Conservation (phyloP, 495 filamentous ascomycete species). For the Aspergillus indologenus region DNA sequence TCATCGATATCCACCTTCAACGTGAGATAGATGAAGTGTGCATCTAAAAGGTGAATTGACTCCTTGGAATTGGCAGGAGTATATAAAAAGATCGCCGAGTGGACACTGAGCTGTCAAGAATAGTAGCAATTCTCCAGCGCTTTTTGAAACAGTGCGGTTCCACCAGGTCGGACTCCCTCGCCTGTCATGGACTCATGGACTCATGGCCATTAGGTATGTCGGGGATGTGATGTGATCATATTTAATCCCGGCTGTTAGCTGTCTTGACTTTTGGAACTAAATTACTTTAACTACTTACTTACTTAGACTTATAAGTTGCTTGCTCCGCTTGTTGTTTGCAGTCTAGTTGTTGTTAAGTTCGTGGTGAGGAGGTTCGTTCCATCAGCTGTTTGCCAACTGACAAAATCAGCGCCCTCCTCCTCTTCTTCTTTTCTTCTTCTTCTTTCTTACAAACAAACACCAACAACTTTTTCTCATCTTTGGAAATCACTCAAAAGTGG, state of each 20-base stretch:
- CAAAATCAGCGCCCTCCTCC: conserved; percentile 3
- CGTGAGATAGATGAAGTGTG: neutral
- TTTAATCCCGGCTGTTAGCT: neutral
- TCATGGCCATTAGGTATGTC: neutral
- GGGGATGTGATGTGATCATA: conserved; percentile 1
- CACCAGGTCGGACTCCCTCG: conserved; percentile 13
- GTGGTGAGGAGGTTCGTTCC: too few relatives aligned
- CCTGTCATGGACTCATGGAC: too few relatives aligned
- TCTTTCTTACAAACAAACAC: neutral
- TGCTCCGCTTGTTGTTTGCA: conserved; percentile 2
- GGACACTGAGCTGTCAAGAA: conserved; percentile 1
- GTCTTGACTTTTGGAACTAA: neutral
- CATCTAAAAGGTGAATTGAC: neutral
- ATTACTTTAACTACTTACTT: conserved; percentile 3
- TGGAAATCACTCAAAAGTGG: neutral
- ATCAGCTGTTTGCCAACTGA: conserved; percentile 6
- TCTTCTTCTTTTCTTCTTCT: neutral
- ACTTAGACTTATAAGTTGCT: conserved; percentile 10
- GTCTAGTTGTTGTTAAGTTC: too few relatives aligned
- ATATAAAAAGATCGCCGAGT: neutral
- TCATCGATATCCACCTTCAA: neutral
- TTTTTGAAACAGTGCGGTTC: conserved; percentile 22
- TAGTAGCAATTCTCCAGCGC: conserved; percentile 12
- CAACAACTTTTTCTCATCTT: too few relatives aligned
- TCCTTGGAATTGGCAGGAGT: neutral